Percentiles rank a stretch among this genome's conserved stretches.
Conservation (phyloP, 768 basidiomycete species). For the Zangia roseola region DNA sequence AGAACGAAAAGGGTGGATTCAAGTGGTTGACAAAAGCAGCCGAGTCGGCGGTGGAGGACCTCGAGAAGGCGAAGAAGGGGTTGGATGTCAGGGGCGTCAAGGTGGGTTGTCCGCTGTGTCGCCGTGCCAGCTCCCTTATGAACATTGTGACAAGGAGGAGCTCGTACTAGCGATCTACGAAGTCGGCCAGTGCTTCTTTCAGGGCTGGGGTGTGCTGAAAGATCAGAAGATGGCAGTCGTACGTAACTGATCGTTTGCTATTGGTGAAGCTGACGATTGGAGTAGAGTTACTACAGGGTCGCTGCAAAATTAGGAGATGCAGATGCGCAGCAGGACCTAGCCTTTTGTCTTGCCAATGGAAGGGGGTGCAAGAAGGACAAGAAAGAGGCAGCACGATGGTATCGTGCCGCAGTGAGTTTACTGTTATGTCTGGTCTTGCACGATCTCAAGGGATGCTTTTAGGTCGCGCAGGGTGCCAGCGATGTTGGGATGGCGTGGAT, state of each 20-base stretch:
- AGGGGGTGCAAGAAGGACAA: slow-evolving; percentile 88
- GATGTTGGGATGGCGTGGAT: slow-evolving; percentile 89
- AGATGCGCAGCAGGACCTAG: slow-evolving; percentile 86
- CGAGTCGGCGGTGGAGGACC: slow-evolving; percentile 72
- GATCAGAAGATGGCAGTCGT: slow-evolving; percentile 91
- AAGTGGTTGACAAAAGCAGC: slow-evolving; percentile 82
- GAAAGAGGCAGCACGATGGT: slow-evolving; percentile 87
- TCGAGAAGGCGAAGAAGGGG: slow-evolving; percentile 61
- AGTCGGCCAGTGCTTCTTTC: slow-evolving; percentile 90
- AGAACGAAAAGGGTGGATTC: slow-evolving; percentile 78
- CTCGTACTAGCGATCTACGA: slow-evolving; percentile 89
- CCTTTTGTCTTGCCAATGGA: slow-evolving; percentile 81
- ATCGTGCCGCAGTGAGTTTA: slow-evolving; percentile 71
- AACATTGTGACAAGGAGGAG: slow-evolving; percentile 51
- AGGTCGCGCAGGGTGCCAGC: slow-evolving; percentile 72
- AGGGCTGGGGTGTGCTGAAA: slow-evolving; percentile 86
- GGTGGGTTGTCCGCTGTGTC: slow-evolving; percentile 31
- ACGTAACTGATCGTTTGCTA: slow-evolving; percentile 28
- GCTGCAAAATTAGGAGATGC: slow-evolving; percentile 83
- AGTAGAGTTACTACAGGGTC: slow-evolving; percentile 77
- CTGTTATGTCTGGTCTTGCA: neutral
- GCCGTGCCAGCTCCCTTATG: neutral
- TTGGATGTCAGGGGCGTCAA: slow-evolving; percentile 54
- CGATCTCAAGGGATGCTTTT: slow-evolving; percentile 3
- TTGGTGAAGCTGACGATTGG: neutral